Base-by-base conservation (phyloP, 2,329 filamentous ascomycete species). In the Septoria linicola region DNA sequence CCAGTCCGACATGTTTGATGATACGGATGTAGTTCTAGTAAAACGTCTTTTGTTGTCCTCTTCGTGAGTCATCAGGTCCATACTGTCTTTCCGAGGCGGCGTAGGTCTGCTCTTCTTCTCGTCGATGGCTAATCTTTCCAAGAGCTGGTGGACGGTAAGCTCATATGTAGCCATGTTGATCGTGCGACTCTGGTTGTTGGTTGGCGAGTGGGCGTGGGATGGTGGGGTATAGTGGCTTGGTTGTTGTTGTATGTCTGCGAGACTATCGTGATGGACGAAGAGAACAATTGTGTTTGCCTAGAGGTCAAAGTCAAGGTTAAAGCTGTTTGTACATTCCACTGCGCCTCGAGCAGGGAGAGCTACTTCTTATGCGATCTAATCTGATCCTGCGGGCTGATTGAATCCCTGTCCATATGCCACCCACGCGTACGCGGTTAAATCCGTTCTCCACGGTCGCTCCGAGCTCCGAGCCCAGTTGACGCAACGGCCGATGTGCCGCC, bases 151-250 rank as follows among this genome's bases (percentile, higher is more conserved):
- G 32, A 58, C 47, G 17, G 55, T 58, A 39, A 60, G 53, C 21
- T 58, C 49, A 47, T 60, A 60, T 45, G 55, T 58, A 4, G 58
- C 51, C 58, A 60, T 60, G 30, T n/a, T 53, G 42, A 10, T 23
- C 8, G 8, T 39, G 25, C 8, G 3, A 16, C 3, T 34, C 39
- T 44, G 16, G 21, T 31, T 43, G 31, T 6, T 13, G 5, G 4
- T 13, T 34, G 14, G 31, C 11, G 11, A 6, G 21, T 14, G 8
- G n/a, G 13, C 21, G 7, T 50, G 37, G 50, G 37, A 34, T 49
- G 43, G 36, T 21, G 36, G 36, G 36, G 36, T 21, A 19, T 21
- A 7, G 36, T 19, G 6, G 13, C 11, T 19, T 2, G 16, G 14
- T 36, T 19, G n/a, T 19, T 14, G 34, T 3, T 11, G 16, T n/a